Evolutionary conservation across 305 asterid species (phyloP).

Genomic region (Fraxinus sp.): DNA sequence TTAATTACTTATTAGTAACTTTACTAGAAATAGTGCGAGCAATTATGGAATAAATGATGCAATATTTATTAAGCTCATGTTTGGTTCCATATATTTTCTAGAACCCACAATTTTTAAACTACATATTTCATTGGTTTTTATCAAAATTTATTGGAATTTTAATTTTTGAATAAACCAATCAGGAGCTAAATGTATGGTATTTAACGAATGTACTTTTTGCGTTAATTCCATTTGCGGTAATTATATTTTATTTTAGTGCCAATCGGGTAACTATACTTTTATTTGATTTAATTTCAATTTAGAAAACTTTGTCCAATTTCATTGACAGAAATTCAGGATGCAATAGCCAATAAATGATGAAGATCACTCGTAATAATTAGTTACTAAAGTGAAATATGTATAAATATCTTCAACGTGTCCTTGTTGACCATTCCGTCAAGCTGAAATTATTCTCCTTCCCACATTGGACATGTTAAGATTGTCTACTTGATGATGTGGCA

Average conservation of each 20-base stretch:
- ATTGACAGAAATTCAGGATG: neutral
- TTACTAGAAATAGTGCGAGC: neutral
- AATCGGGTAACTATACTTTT: neutral
- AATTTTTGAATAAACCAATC: neutral
- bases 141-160: too few species aligned
- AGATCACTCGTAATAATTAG: neutral
- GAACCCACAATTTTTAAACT: too few species aligned
- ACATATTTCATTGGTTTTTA: too few species aligned
- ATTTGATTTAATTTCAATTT: neutral
- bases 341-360: neutral
- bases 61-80: neutral
- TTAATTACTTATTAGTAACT: neutral
- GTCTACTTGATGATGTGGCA: too few species aligned
- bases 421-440: too few species aligned
- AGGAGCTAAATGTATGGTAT: neutral
- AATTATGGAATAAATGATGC: neutral
- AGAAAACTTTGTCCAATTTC: neutral
- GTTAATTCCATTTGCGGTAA: too few species aligned
- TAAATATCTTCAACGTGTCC: too few species aligned
- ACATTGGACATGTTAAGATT: too few species aligned
- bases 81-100: neutral
- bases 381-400: too few species aligned
- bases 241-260: neutral
- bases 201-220: neutral
- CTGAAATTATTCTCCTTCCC: too few species aligned